Percentiles rank a stretch among this genome's conserved stretches.
These are phyloP conservation scores for Podaxis sp. DNA, from an alignment of 768 basidiomycete species.

Conservation along the genomic window DNA sequence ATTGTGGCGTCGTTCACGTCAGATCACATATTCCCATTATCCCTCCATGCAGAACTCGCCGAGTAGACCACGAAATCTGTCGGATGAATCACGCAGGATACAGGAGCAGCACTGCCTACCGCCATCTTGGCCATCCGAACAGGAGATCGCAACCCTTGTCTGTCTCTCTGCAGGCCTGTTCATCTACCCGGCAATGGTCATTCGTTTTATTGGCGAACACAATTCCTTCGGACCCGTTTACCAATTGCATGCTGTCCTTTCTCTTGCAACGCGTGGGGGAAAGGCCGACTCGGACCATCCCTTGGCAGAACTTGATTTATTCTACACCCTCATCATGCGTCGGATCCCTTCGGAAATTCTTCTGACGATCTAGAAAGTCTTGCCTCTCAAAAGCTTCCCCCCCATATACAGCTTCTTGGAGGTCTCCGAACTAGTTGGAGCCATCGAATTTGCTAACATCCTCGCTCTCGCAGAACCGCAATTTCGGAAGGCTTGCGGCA, in stretches of 20 bases:
- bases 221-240: not conserved
- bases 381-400: not conserved
- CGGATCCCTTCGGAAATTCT: not conserved
- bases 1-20: slow-evolving; percentile 13
- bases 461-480: not conserved
- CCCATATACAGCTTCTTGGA: not conserved
- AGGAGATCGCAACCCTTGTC: not conserved
- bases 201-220: not conserved
- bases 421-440: not conserved
- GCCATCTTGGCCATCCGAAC: not conserved
- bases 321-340: not conserved
- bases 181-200: not conserved
- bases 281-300: not conserved
- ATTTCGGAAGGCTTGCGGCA: not conserved
- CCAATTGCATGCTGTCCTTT: not conserved
- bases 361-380: not conserved
- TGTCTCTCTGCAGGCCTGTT: not conserved
- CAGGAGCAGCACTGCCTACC: not conserved
- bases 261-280: not conserved
- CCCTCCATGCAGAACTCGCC: not conserved
- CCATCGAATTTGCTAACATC: not conserved
- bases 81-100: not conserved
- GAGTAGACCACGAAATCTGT: not conserved
- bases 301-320: not conserved
- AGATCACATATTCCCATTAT: not conserved